Percentiles rank a stretch among this genome's conserved stretches.
Evolutionary conservation across 768 basidiomycete species (phyloP).

Genomic region (Lactifluus hygrophoroides): DNA sequence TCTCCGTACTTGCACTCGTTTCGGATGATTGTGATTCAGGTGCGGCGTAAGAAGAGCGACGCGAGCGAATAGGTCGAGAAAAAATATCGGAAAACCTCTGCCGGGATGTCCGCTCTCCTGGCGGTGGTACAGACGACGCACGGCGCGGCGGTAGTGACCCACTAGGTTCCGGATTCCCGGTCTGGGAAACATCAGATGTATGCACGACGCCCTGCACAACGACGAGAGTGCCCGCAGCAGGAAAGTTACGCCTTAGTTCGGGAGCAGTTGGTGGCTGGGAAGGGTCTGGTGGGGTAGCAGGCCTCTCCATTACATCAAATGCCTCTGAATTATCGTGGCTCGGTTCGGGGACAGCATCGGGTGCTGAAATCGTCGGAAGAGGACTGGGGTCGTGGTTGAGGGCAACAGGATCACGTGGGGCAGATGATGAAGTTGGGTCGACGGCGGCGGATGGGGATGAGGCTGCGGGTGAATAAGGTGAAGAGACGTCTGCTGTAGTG

Average conservation of each 20-base stretch:
- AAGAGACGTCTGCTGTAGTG: conserved; percentile 2
- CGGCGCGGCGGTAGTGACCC: neutral
- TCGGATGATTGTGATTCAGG: conserved; percentile 13
- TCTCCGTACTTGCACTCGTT: neutral
- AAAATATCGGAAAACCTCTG: conserved; percentile 13
- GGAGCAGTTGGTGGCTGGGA: conserved; percentile 25
- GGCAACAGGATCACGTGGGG: conserved; percentile 14
- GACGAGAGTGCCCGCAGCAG: conserved; percentile 69
- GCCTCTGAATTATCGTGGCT: neutral
- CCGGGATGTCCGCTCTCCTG: conserved; percentile 3
- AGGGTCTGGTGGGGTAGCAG: conserved; percentile 14
- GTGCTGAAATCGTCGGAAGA: neutral
- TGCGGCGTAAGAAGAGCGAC: conserved; percentile 17
- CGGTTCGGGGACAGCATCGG: neutral
- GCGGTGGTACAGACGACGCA: conserved; percentile 7
- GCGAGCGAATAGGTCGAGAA: conserved; percentile 15
- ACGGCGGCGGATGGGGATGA: neutral
- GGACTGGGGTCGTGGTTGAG: conserved; percentile 15
- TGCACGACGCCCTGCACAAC: conserved; percentile 81
- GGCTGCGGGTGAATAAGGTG: neutral
- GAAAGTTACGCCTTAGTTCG: conserved; percentile 40
- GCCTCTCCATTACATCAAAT: conserved; percentile 16
- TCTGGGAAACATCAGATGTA: conserved; percentile 52
- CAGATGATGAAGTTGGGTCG: neutral
- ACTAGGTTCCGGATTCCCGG: conserved; percentile 11